Evolutionary conservation across 768 basidiomycete genomes (phyloP), one percentile per base, ranked within the genome.

Genomic region (Mycena latifolia): DNA sequence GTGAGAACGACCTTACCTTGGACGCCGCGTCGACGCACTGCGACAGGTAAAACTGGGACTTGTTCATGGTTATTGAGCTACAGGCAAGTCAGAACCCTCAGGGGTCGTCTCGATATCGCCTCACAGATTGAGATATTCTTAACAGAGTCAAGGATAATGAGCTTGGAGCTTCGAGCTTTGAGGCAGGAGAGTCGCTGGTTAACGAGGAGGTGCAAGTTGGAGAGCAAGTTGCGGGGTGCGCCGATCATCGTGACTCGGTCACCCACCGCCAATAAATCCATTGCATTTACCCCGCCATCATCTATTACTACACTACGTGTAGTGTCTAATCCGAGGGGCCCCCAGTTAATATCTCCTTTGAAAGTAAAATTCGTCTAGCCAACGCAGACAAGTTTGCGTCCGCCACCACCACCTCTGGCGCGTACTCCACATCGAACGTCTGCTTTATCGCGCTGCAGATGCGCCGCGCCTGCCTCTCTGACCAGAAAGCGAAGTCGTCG

Each of bases 401-500:
- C 3, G 95, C 97, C 51, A 99, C 84, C 53, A 99, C 85, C 39
- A 99, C 95, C 73, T 97, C 94, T 25, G 90, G 87, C 11, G 90
- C 91, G 75, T 95, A 91, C 73, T 99, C 96, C 43, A 98, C 92
- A 27, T 85, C 88, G 77, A 98, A 98, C 31, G 91, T 87, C 75
- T 94, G 88, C 70, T 92, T 81, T 63, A 97, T 89, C 28, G 89
- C 90, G 22, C 81, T 79, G 55, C 91, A 92, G 70, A 99, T 98
- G 58, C 94, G 88, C 78, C 90, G 92, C 61, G 97, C 98, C 77
- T 99, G 97, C 46, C 83, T 81, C 71, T 92, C 91, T 2, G 91
- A 91, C 94, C 96, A 97, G 80, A 99, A 95, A 50, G 88, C 86
- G 77, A 99, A 99, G 79, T 99, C 96, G 73, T 99, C 96, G 1